phyloP scores from a whole-genome alignment of 2,329 filamentous ascomycete species.

The Orbilia oligospora region DNA sequence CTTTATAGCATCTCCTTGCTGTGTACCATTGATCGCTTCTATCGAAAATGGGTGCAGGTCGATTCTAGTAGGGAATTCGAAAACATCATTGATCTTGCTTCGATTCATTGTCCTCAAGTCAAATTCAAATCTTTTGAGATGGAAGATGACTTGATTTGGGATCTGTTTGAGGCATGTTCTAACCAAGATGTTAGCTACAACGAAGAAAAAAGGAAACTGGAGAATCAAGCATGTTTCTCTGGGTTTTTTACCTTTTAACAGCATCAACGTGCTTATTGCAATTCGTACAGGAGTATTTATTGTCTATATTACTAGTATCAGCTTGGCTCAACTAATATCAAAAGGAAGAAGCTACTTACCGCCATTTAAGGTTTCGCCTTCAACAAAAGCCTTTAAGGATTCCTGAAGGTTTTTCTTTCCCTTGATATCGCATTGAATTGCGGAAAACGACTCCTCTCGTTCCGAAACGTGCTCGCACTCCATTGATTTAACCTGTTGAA shows the following conservation, averaged over 20 bases:
- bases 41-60: constrained; percentile 92
- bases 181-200: constrained; percentile 34
- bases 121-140: constrained; percentile 89
- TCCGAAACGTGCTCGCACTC: constrained; percentile 96
- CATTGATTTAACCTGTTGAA: constrained; percentile 95
- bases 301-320: constrained; percentile 73
- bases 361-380: constrained; percentile 96
- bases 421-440: constrained; percentile 96
- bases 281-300: constrained; percentile 96
- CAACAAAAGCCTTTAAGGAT: constrained; percentile 93
- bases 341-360: constrained; percentile 68
- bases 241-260: constrained; percentile 79
- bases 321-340: not conserved
- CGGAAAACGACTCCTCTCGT: constrained; percentile 88
- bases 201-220: constrained; percentile 37
- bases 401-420: constrained; percentile 87
- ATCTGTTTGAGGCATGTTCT: constrained; percentile 90
- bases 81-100: constrained; percentile 95
- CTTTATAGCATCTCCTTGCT: constrained; percentile 66
- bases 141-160: constrained; percentile 94
- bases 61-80: constrained; percentile 85
- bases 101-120: constrained; percentile 82
- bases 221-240: too few species aligned
- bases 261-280: constrained; percentile 92
- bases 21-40: constrained; percentile 74